These are phyloP conservation scores for Aspergillus fijiensis DNA, from an alignment of 2,329 filamentous ascomycete species.

Conservation along the genomic window DNA sequence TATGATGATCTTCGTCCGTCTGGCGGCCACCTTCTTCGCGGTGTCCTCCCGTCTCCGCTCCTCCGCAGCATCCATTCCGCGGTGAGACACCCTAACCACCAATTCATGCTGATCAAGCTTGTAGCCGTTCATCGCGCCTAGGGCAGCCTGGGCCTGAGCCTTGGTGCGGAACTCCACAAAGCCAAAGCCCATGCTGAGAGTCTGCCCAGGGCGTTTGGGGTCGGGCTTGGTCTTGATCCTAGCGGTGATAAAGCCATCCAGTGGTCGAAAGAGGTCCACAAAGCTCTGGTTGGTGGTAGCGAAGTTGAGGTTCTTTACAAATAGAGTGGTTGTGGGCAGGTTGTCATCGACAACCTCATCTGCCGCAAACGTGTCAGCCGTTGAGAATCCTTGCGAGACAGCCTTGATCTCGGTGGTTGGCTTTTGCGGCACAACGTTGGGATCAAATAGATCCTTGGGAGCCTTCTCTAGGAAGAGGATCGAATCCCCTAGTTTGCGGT, in stretches of 20 bases:
- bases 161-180: slow-evolving; percentile 86
- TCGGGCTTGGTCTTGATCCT: slow-evolving; percentile 91
- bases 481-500: slow-evolving; percentile 86
- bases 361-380: slow-evolving; percentile 44
- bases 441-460: slow-evolving; percentile 73
- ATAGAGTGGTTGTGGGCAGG: slow-evolving; percentile 74
- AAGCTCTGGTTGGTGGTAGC: slow-evolving; percentile 75
- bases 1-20: slow-evolving; percentile 89
- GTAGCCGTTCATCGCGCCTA: slow-evolving; percentile 83
- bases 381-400: slow-evolving; percentile 43
- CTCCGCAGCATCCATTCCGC: slow-evolving; percentile 81
- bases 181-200: slow-evolving; percentile 95
- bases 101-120: slow-evolving; percentile 85
- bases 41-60: slow-evolving; percentile 79
- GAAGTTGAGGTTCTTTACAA: slow-evolving; percentile 93
- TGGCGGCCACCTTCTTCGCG: slow-evolving; percentile 73
- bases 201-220: slow-evolving; percentile 82
- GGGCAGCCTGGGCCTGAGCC: slow-evolving; percentile 73
- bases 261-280: slow-evolving; percentile 71
- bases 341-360: slow-evolving; percentile 35
- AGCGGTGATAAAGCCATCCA: slow-evolving; percentile 86
- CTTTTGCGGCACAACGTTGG: slow-evolving; percentile 34
- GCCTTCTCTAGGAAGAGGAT: slow-evolving; percentile 93
- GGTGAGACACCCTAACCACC: slow-evolving; percentile 81
- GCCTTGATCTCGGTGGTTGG: slow-evolving; percentile 30